Evolutionary conservation across 2,329 filamentous ascomycete genomes (phyloP).

Genomic region (Metarhizium album): DNA sequence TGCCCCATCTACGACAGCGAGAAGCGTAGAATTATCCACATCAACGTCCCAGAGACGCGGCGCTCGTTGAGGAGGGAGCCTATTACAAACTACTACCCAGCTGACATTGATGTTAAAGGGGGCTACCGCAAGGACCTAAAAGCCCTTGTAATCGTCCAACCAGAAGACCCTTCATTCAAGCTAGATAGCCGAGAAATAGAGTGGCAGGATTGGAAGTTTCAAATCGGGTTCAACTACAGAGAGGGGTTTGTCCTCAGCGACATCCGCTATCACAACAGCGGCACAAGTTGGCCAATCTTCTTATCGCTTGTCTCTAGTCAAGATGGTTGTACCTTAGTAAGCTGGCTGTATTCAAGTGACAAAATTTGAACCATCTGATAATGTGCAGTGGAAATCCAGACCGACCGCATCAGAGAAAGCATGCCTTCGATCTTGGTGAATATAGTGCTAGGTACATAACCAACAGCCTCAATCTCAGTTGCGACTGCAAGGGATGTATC

Average conservation of each 20-base stretch:
- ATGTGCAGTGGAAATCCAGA: slow-evolving; percentile 55
- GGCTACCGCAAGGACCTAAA: slow-evolving; percentile 74
- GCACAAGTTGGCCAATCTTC: slow-evolving; percentile 66
- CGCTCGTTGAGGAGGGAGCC: slow-evolving; percentile 61
- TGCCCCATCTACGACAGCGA: slow-evolving; percentile 83
- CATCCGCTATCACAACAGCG: slow-evolving; percentile 81
- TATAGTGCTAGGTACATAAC: slow-evolving; percentile 79
- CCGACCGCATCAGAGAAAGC: slow-evolving; percentile 69
- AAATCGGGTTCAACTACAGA: slow-evolving; percentile 61
- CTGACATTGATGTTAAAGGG: slow-evolving; percentile 58
- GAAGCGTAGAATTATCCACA: slow-evolving; percentile 67
- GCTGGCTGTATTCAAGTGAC: slow-evolving; percentile 9
- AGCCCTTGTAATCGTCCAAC: slow-evolving; percentile 79
- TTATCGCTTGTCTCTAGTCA: slow-evolving; percentile 80
- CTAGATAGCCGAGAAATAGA: slow-evolving; percentile 62
- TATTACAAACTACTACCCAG: slow-evolving; percentile 71
- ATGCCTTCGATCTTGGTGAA: slow-evolving; percentile 72
- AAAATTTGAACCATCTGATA: not conserved
- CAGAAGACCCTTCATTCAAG: slow-evolving; percentile 79
- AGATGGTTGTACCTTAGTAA: slow-evolving; percentile 85
- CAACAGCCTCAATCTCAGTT: slow-evolving; percentile 64
- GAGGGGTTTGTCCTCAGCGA: slow-evolving; percentile 68
- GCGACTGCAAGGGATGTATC: slow-evolving; percentile 82
- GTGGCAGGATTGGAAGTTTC: slow-evolving; percentile 92
- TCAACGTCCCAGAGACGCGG: slow-evolving; percentile 47